Evolutionary conservation across 192 early-diverging fungal species (phyloP).

Genomic region (Ambispora gerdemannii): DNA sequence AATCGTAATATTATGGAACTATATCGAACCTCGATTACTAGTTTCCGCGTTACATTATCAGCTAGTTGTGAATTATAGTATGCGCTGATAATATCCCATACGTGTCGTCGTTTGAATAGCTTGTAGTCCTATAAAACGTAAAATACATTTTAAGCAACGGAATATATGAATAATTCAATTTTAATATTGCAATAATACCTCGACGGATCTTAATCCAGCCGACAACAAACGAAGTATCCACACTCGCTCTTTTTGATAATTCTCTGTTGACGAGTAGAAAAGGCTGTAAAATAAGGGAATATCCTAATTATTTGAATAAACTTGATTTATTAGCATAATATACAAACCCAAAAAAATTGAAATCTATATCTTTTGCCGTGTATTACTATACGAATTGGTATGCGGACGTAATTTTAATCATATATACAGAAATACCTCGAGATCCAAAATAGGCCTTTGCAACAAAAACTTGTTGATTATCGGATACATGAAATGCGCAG

Average conservation of each 20-base stretch:
- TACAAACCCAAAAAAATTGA: neutral
- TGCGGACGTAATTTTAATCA: too few relatives aligned
- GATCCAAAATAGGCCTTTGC: constrained; percentile 66
- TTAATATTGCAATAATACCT: constrained; percentile 32
- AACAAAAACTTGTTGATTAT: constrained; percentile 72
- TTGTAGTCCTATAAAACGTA: constrained; percentile 56
- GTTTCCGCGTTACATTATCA: constrained; percentile 52
- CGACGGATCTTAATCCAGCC: constrained; percentile 51
- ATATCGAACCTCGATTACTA: constrained; percentile 47
- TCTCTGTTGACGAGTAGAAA: constrained; percentile 65
- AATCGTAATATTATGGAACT: constrained; percentile 31
- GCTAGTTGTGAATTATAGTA: constrained; percentile 68
- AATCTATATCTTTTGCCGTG: neutral
- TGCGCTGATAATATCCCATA: constrained; percentile 63
- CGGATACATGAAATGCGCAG: constrained; percentile 75
- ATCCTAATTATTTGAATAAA: constrained; percentile 49
- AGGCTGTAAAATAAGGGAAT: constrained; percentile 80
- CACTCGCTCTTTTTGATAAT: constrained; percentile 63
- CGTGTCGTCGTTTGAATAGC: constrained; percentile 64
- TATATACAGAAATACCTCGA: too few relatives aligned
- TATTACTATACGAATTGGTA: too few relatives aligned
- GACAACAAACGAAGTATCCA: constrained; percentile 72
- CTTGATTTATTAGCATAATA: neutral
- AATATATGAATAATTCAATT: constrained; percentile 7
- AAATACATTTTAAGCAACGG: neutral